Evolutionary conservation across 2,329 filamentous ascomycete genomes (phyloP), one percentile per base, ranked within the genome.

Genomic region (Talaromyces sp.): DNA sequence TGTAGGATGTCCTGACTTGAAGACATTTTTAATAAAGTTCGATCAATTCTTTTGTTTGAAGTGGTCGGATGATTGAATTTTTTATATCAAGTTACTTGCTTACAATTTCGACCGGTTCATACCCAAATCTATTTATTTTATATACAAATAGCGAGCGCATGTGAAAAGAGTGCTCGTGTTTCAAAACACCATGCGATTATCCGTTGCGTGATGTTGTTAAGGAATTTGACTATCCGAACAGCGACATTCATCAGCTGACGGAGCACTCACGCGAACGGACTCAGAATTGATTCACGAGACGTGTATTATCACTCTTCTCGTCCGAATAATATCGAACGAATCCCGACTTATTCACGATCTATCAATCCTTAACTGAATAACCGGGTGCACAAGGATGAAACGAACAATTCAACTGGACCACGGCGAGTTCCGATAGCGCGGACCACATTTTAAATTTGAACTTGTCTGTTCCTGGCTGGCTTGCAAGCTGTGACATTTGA

Each of bases 181-280:
- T 58, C n/a, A n/a, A 40, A 59, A 59, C 57, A 48, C 57, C 57
- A 59, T 59, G 40, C 31, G 28, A 59, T 48, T 33, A 28, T 8
- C 18, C 18, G 6, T 44, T 58, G 55, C 37, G 16, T 42, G 37
- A 42, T 33, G 55, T 23, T 58, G 21, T 31, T 31, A n/a, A 58
- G 21, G 12, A 23, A 35, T 59, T 40, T 40, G 14, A 37, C 28
- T 42, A 46, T 59, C 56, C 56, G 56, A 56, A 58, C 37, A 58
- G 8, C 56, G 23, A 33, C 56, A 21, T 46, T 25, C 40, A 46
- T 48, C 57, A 48, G 14, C 28, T 59, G 28, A 59, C 31, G n/a
- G 28, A n/a, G 5, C 6, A 48, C n/a, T 9, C 42, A 14, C 42
- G 2, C 23, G 12, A 9, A 58, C 21, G 23, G 4, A 55, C 52